A percentile compares a stretch with the other conserved stretches of the same genome.
Conservation (phyloP, 192 early-diverging fungal species). For the Backusella parvicylindrica region DNA sequence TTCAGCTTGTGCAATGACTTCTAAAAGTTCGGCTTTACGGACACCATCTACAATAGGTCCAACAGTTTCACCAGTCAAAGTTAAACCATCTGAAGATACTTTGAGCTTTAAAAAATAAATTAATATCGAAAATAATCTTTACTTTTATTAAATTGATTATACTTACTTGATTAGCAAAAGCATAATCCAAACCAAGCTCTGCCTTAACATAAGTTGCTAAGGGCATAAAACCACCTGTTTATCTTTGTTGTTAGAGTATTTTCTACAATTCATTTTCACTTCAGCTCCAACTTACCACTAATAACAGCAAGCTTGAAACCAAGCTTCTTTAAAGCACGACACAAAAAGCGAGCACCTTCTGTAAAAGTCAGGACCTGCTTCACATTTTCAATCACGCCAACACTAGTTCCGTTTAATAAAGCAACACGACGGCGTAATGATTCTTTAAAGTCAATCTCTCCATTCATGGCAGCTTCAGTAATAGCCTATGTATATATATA, state of each 20-base stretch:
- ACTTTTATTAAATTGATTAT: neutral
- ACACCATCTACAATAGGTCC: constrained; percentile 90
- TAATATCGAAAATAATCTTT: neutral
- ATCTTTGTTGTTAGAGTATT: neutral
- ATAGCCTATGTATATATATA: constrained; percentile 58
- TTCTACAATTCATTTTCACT: neutral
- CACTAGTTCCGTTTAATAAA: constrained; percentile 83
- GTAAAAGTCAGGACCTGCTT: constrained; percentile 78
- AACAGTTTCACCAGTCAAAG: constrained; percentile 81
- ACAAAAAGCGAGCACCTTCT: constrained; percentile 87
- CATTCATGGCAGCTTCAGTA: constrained; percentile 96
- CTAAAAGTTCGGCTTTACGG: constrained; percentile 92
- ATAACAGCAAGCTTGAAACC: constrained; percentile 97
- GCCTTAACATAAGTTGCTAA: constrained; percentile 89
- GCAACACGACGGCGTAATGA: constrained; percentile 84
- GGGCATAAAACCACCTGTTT: constrained; percentile 86
- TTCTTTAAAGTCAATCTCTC: constrained; percentile 97
- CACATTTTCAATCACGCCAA: constrained; percentile 76
- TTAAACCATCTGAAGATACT: constrained; percentile 79
- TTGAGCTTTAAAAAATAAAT: constrained; percentile 53
- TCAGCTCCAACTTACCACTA: constrained; percentile 51
- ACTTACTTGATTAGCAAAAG: constrained; percentile 88
- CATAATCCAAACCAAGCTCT: constrained; percentile 91
- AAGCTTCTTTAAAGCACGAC: constrained; percentile 82
- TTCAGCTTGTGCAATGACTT: constrained; percentile 95